phyloP scores from a whole-genome alignment of 1,139 yeast species.

The Magnusiomyces ingens region DNA sequence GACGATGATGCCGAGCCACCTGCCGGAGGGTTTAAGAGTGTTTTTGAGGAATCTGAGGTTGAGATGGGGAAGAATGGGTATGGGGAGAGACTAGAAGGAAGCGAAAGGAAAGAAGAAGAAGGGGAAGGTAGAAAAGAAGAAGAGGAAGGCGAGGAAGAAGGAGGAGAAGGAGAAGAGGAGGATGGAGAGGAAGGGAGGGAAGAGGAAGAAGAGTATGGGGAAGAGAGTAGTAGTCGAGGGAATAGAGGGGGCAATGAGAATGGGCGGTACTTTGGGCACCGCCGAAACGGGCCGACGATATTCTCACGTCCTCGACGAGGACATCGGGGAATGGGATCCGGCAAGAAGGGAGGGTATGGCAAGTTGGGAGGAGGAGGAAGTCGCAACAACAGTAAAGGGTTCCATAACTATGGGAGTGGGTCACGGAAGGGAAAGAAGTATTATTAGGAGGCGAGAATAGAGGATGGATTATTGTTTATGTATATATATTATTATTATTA shows the following conservation, averaged over 20 bases:
- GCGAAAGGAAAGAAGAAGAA: slow-evolving; percentile 18
- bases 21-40: slow-evolving; percentile 14
- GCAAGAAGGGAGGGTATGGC: background rate
- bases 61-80: background rate
- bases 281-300: background rate
- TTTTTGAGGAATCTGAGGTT: slow-evolving; percentile 6
- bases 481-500: background rate
- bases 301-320: background rate
- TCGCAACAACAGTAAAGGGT: too few species aligned
- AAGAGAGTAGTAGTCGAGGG: background rate
- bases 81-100: background rate
- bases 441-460: background rate
- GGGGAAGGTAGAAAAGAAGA: slow-evolving; percentile 14
- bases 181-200: slow-evolving; percentile 11
- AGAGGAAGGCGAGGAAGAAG: slow-evolving; percentile 12
- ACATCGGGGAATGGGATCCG: background rate
- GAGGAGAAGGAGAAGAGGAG: slow-evolving; percentile 17
- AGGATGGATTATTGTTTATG: background rate
- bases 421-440: background rate
- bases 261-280: background rate
- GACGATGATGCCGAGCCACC: slow-evolving; percentile 14
- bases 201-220: background rate
- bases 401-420: too few species aligned
- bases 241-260: background rate
- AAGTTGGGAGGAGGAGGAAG: background rate